Base-by-base conservation (phyloP, 192 early-diverging fungal species). In the Rhizoclosmatium sp. region DNA sequence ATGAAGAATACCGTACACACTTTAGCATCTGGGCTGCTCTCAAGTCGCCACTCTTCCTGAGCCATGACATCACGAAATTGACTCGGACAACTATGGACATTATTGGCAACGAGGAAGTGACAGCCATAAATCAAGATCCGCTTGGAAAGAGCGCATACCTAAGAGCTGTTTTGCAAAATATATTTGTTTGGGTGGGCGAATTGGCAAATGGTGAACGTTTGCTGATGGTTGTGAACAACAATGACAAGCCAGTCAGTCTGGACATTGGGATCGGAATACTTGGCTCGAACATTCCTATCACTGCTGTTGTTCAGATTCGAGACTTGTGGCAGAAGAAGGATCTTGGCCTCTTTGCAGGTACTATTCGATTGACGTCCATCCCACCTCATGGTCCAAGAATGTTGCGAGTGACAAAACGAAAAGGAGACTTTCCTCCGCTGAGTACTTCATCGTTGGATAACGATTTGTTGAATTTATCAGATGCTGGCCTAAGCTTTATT, bases 121-220 rank as follows among this genome's bases (percentile, higher is more conserved):
- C 91, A 62, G 86, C 82, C 10, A 76, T 92, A 61, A 90, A 90
- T 59, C 91, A 92, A 82, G 91, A 92, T 75, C 59, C 83, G 10
- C 80, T 91, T 1, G 89, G 89, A 45, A 68, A 67, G 41, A 56
- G 79, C 14, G 85, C 83, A 3, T 46, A 46, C 45, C 45, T 76
- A 10, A 66, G 78, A 12, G 81, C 69, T 51, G 44, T 40, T 3
- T 47, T 80, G 47, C 77, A 56, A 3, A 72, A 73, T 16, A 47
- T 78, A 23, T 51, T 78, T 19, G 49, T 84, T 44, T 85, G 77
- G 71, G 69, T 77, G n/a, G 84, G 84, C 39, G 71, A 47, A 42
- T 46, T 85, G 19, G 80, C 23, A 3, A 59, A 68, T 49, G 69
- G 66, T 3, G 75, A 82, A n/a, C 60, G 78, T 31, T 67, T 84